Conservation (phyloP, 257 asterid genomes). For the Solanum neorickii region DNA sequence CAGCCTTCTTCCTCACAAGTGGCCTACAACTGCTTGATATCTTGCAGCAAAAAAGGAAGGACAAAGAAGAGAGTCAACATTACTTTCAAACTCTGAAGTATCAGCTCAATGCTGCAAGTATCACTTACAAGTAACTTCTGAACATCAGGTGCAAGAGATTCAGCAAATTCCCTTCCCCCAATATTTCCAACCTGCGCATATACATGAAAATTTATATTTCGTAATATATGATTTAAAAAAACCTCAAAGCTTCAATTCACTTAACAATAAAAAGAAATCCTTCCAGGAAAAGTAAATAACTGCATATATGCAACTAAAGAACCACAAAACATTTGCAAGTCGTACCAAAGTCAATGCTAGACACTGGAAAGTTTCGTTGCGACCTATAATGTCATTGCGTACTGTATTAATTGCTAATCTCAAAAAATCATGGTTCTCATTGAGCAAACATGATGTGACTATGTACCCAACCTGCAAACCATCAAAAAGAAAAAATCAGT, state of each 20-base stretch:
- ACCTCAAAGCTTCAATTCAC: not conserved
- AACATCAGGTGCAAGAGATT: slow-evolving; percentile 98
- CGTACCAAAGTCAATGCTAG: slow-evolving; percentile 95
- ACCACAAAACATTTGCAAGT: not conserved
- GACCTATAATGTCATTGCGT: slow-evolving; percentile 97
- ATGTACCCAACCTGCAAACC: slow-evolving; percentile 90
- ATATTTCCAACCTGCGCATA: slow-evolving; percentile 85
- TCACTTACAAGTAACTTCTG: slow-evolving; percentile 91
- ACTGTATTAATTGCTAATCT: slow-evolving; percentile 95
- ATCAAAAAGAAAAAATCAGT: slow-evolving; percentile 1
- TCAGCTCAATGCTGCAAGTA: slow-evolving; percentile 7
- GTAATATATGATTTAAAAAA: not conserved
- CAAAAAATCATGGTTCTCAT: slow-evolving; percentile 95
- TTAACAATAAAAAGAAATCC: not conserved
- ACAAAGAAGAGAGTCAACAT: not conserved
- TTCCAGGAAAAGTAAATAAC: not conserved
- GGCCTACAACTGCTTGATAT: slow-evolving; percentile 96
- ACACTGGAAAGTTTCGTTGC: slow-evolving; percentile 98
- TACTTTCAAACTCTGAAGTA: not conserved
- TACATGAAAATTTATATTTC: not conserved
- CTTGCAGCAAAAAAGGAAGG: slow-evolving; percentile 24
- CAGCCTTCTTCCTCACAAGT: slow-evolving; percentile 98
- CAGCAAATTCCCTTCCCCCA: slow-evolving; percentile 99
- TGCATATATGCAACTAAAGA: not conserved
- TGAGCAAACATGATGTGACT: slow-evolving; percentile 90